A percentile compares a stretch with the other conserved stretches of the same genome.
Conservation (phyloP, 2,329 filamentous ascomycete genomes). For the Aspergillus felis region DNA sequence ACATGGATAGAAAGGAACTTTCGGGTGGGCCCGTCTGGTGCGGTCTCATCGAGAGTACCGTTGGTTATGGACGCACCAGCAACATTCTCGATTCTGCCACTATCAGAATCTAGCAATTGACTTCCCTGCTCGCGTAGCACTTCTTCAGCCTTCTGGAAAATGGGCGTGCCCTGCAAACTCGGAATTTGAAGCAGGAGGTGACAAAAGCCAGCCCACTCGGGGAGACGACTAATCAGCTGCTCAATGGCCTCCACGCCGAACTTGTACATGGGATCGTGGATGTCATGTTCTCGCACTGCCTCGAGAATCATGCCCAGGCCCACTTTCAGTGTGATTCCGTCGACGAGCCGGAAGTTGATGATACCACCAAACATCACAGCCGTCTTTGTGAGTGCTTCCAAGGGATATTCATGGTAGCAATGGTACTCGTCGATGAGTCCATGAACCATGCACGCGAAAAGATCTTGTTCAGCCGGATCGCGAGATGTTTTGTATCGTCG, state of each 20-base stretch:
- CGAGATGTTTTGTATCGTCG: slow-evolving; percentile 84
- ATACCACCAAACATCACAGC: slow-evolving; percentile 95
- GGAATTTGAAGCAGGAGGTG: slow-evolving; percentile 77
- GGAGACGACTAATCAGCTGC: slow-evolving; percentile 75
- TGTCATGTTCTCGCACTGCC: slow-evolving; percentile 77
- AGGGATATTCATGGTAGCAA: slow-evolving; percentile 90
- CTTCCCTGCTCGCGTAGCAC: slow-evolving; percentile 66
- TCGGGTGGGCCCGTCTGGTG: slow-evolving; percentile 59
- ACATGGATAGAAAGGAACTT: slow-evolving; percentile 77
- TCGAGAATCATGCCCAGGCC: slow-evolving; percentile 98
- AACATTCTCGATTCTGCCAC: slow-evolving; percentile 33
- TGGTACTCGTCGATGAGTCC: slow-evolving; percentile 96
- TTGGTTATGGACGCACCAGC: slow-evolving; percentile 55
- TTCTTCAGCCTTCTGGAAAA: slow-evolving; percentile 77
- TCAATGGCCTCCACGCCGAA: slow-evolving; percentile 94
- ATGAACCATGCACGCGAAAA: slow-evolving; percentile 98
- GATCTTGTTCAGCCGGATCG: slow-evolving; percentile 80
- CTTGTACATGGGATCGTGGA: slow-evolving; percentile 92
- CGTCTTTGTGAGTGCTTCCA: slow-evolving; percentile 93
- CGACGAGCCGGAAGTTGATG: slow-evolving; percentile 88
- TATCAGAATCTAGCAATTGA: slow-evolving; percentile 53
- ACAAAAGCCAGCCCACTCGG: slow-evolving; percentile 95
- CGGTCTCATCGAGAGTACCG: slow-evolving; percentile 63
- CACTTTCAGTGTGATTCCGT: slow-evolving; percentile 84
- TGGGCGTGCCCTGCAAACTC: slow-evolving; percentile 77